A percentile compares a stretch with the other conserved stretches of the same genome.
phyloP scores from a whole-genome alignment of 2,329 filamentous ascomycete genomes.

The Tolypocladium paradoxum region DNA sequence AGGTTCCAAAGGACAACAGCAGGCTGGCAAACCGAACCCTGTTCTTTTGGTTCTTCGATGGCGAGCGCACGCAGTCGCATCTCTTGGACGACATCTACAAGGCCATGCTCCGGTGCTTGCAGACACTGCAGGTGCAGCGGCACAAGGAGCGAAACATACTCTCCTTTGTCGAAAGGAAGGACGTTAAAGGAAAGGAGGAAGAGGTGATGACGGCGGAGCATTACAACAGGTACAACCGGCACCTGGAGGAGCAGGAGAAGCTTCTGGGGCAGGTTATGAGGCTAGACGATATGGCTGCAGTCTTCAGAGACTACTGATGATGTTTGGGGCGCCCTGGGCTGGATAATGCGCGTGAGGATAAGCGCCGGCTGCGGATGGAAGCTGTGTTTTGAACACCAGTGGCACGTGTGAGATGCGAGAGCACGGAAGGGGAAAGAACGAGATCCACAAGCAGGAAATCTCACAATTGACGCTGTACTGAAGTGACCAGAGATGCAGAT shows the following conservation, averaged over 20 bases:
- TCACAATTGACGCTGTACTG: neutral
- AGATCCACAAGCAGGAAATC: neutral
- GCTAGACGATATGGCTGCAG: slow-evolving; percentile 74
- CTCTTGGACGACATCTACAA: slow-evolving; percentile 80
- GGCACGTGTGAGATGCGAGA: neutral
- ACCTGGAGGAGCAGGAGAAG: slow-evolving; percentile 57
- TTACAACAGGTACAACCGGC: slow-evolving; percentile 48
- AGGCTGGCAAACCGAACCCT: slow-evolving; percentile 74
- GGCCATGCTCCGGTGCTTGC: slow-evolving; percentile 73
- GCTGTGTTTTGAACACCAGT: neutral
- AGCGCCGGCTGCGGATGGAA: neutral
- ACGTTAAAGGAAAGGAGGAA: slow-evolving; percentile 76
- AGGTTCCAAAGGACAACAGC: slow-evolving; percentile 80
- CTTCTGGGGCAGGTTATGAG: slow-evolving; percentile 69
- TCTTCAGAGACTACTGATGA: slow-evolving; percentile 65
- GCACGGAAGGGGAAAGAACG: neutral
- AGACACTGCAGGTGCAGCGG: slow-evolving; percentile 69
- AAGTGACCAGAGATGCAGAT: neutral
- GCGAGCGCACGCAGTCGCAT: slow-evolving; percentile 56
- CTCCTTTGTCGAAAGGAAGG: slow-evolving; percentile 70
- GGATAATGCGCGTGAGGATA: neutral
- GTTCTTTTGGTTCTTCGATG: slow-evolving; percentile 87
- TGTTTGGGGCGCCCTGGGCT: neutral
- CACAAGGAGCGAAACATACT: slow-evolving; percentile 62
- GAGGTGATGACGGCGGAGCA: slow-evolving; percentile 68